Base-by-base conservation (phyloP, 225 moss, liverwort and hornwort species). In the Bryum argenteum region DNA sequence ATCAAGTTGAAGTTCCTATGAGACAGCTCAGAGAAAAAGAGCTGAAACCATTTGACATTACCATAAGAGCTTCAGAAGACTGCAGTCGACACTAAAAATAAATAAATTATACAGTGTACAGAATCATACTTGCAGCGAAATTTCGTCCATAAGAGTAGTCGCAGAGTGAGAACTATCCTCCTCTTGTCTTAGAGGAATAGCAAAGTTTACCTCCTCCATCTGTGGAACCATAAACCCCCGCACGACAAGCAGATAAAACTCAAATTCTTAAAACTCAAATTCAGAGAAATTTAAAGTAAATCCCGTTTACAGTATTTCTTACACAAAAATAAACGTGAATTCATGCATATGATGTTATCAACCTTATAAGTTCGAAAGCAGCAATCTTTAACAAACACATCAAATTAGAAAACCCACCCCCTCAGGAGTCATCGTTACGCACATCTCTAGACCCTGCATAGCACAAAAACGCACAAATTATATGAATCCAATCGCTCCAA, bases 361-460 rank as follows among this genome's bases (percentile, higher is more conserved):
- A 33, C 55, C 61, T 71, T n/a, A 54, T 59, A 65, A 53, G 60
- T 55, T 51, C 55, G 45, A 54, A 22, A 24, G 70, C 20, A 61
- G 17, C 21, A 45, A 47, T 47, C 5, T 50, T 58, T 40, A 17
- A 57, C 8, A 55, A 63, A 2, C 24, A 70, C 43, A 56, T 74
- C 61, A 66, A 10, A 58, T 9, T 41, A 23, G 11, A 69, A 40
- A 45, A 70, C 81, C 67, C 61, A 94, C 92, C 82, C 82, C 84
- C 69, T 92, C 90, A 67, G 80, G 66, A 80, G 84, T 72, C 54
- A 63, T 68, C 33, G 71, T 61, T n/a, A 92, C 68, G 68, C 94
- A 88, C 97, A 97, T 94, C 83, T 97, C 92, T 84, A 97, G 74
- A 71, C 97, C 97, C 94, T 94, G 89, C 87, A 91, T 83, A 55